Evolutionary conservation across 179 eudicot species (phyloP), one percentile per base, ranked within the genome.

Genomic region (Corrigiola litoralis): DNA sequence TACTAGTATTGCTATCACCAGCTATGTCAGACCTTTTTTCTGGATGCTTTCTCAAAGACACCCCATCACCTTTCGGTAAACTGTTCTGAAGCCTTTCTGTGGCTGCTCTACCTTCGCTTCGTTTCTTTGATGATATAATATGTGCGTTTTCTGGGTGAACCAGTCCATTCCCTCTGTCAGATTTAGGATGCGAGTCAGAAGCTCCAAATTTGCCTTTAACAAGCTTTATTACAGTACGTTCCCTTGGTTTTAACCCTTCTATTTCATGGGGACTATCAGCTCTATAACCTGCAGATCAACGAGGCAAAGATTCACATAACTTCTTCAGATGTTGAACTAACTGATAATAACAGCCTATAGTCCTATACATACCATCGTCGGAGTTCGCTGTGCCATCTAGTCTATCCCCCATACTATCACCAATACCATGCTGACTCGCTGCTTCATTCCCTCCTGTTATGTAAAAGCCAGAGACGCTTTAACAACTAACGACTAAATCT

Each of bases 141-240:
- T 49, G 82, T 4, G 74, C 56, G 31, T 65, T 76, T 63, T 60
- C 82, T 9, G 81, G 75, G 65, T 77, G 71, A 68, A 71, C 67
- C 58, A 71, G 20, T 73, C 79, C 87, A 68, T 72, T 80, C 37
- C 80, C 87, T 63, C 63, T 73, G 46, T 69, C 75, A 62, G 70
- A 38, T 74, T 68, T 80, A 53, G 77, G 47, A 63, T 67, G 66
- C 51, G 42, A 16, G 56, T 68, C 80, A 40, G 85, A 52, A 49
- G 60, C 54, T 58, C 74, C 84, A 34, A 77, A 66, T 59, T 72
- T 83, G 13, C 68, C 76, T 67, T 85, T 83, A 46, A 82, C 86
- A 38, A 91, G 79, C 80, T 77, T 89, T 72, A 89, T 80, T 46
- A 84, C 51, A 64, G 67, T 86, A 51, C 82, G 73, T 52, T 83